Percentiles rank a stretch among this genome's conserved stretches.
Conservation (phyloP, 352 stramenopile genomes). For the Phytophthora nicotianae region DNA sequence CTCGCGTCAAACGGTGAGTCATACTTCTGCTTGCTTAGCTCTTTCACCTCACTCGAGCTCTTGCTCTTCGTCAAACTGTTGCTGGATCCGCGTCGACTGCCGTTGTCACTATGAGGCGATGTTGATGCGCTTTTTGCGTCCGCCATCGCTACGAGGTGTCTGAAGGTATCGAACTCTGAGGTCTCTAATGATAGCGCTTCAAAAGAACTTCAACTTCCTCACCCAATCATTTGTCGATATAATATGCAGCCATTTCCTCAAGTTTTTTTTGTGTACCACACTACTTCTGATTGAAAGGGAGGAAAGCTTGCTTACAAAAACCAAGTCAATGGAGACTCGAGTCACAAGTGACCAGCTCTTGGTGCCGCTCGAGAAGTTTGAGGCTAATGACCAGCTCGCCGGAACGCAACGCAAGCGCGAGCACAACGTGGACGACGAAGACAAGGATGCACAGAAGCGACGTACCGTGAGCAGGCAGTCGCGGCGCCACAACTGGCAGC, state of each 20-base stretch:
- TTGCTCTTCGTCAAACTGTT: conserved; percentile 17
- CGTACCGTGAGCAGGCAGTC: conserved; percentile 42
- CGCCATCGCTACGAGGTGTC: conserved; percentile 8
- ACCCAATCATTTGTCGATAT: not conserved
- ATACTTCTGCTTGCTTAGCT: conserved; percentile 50
- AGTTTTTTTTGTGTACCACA: conserved; percentile 16
- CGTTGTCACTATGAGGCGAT: conserved; percentile 6
- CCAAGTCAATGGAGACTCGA: conserved; percentile 8
- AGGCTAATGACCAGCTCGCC: conserved; percentile 37
- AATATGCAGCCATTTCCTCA: conserved; percentile 9
- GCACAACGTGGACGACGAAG: conserved; percentile 42
- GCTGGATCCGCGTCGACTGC: conserved; percentile 19
- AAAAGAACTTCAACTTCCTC: conserved; percentile 5
- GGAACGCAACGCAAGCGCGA: conserved; percentile 49
- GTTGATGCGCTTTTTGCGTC: conserved; percentile 7
- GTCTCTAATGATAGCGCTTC: conserved; percentile 14
- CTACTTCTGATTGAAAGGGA: conserved; percentile 12
- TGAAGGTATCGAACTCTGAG: too few relatives aligned
- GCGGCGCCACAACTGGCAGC: conserved; percentile 79
- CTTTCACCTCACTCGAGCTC: conserved; percentile 25
- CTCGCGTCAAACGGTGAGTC: conserved; percentile 72
- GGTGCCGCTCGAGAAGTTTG: conserved; percentile 45
- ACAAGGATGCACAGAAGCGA: conserved; percentile 54
- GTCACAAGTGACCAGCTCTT: conserved; percentile 37
- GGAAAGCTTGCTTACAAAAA: not conserved